A percentile compares a stretch with the other conserved stretches of the same genome.
Conservation (phyloP, 73 alveolate genomes). For the Paramecium sonneborni region DNA sequence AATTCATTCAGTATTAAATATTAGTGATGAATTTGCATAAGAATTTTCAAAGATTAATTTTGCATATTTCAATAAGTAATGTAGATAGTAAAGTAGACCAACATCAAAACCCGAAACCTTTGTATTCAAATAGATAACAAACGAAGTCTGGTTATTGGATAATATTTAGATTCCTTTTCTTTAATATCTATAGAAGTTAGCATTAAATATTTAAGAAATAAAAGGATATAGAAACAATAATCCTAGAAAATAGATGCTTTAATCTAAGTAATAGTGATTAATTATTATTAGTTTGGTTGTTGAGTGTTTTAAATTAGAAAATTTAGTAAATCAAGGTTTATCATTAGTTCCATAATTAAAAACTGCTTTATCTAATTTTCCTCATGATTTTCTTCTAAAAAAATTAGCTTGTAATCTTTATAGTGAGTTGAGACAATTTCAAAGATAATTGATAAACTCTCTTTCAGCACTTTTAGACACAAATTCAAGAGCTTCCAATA, state of each 20-base stretch:
- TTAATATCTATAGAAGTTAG: background rate
- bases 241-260: background rate
- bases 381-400: constrained; percentile 47
- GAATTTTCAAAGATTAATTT: background rate
- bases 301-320: constrained; percentile 27
- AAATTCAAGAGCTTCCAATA: background rate
- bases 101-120: background rate
- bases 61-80: background rate
- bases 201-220: background rate
- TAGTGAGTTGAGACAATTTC: constrained; percentile 28
- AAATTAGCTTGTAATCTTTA: constrained; percentile 17
- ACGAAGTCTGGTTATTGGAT: background rate
- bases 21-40: background rate
- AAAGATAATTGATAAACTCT: constrained; percentile 13
- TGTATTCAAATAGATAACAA: background rate
- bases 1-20: background rate
- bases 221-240: background rate
- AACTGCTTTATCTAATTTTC: constrained; percentile 3
- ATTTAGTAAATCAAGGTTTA: constrained; percentile 12
- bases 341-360: constrained; percentile 1
- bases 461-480: constrained; percentile 11
- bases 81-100: background rate
- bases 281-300: background rate
- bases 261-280: background rate
- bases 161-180: constrained; percentile 4